phyloP scores from a whole-genome alignment of 768 basidiomycete genomes.

The Pleurotus platypus region DNA sequence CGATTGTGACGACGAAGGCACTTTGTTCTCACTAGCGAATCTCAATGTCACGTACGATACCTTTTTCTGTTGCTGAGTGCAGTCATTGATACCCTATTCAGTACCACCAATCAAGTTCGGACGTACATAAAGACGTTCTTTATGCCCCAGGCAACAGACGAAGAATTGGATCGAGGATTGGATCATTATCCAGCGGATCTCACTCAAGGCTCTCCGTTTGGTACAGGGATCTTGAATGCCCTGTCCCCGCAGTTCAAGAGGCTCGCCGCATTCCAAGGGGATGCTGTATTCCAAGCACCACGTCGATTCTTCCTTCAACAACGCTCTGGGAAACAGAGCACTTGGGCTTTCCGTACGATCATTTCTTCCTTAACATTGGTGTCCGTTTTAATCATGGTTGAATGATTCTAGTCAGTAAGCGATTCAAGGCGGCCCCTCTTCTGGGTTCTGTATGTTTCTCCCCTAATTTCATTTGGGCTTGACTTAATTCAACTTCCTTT shows the following conservation, averaged over 20 bases:
- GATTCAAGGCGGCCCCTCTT: conserved; percentile 34
- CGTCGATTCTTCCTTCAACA: conserved; percentile 41
- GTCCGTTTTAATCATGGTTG: too few species aligned
- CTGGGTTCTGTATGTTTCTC: too few species aligned
- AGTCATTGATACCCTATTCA: too few species aligned
- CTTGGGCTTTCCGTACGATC: conserved; percentile 42
- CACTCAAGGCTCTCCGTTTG: conserved; percentile 50
- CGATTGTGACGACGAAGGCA: conserved; percentile 43
- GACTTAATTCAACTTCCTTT: neutral
- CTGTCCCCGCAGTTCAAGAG: conserved; percentile 49
- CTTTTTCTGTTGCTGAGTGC: too few species aligned
- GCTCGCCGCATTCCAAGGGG: conserved; percentile 46
- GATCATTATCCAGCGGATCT: conserved; percentile 39
- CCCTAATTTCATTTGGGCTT: too few species aligned
- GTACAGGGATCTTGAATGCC: conserved; percentile 40
- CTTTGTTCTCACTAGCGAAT: conserved; percentile 21
- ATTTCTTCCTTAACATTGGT: too few species aligned
- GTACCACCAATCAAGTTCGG: conserved; percentile 16
- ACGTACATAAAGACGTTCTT: conserved; percentile 23
- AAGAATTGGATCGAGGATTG: too few species aligned
- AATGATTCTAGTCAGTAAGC: conserved; percentile 48
- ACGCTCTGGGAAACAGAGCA: conserved; percentile 30
- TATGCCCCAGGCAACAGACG: too few species aligned
- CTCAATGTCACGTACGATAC: conserved; percentile 22
- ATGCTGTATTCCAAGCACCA: conserved; percentile 47